Conservation (phyloP, 805 yeast genomes). For the Nakazawaea ishiwadae region DNA sequence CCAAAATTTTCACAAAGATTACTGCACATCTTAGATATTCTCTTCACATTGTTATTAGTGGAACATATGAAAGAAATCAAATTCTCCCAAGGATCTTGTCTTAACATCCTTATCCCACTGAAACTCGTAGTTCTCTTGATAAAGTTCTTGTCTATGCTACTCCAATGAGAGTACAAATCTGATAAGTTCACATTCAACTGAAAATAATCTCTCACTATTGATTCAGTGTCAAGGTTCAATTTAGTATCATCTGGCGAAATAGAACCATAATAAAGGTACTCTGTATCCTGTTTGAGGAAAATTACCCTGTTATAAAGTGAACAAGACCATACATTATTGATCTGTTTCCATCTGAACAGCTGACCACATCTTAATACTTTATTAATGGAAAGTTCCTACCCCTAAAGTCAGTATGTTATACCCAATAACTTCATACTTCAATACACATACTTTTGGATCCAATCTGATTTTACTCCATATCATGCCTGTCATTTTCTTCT, state of each 20-base stretch:
- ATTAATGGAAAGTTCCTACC: slow-evolving; percentile 50
- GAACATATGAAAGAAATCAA: slow-evolving; percentile 88
- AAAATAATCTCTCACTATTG: slow-evolving; percentile 62
- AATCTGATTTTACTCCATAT: slow-evolving; percentile 23
- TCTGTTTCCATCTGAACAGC: slow-evolving; percentile 72
- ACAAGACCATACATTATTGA: slow-evolving; percentile 62
- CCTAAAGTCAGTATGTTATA: slow-evolving; percentile 1
- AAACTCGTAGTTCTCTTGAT: slow-evolving; percentile 31
- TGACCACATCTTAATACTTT: slow-evolving; percentile 81
- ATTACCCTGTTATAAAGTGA: slow-evolving; percentile 56
- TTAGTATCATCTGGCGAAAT: slow-evolving; percentile 21
- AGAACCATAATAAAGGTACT: slow-evolving; percentile 46
- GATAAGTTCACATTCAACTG: slow-evolving; percentile 53
- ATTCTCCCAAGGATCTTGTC: slow-evolving; percentile 98
- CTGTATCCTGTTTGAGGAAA: slow-evolving; percentile 56
- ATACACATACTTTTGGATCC: slow-evolving; percentile 19
- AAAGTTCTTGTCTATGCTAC: slow-evolving; percentile 46
- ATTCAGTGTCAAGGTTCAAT: slow-evolving; percentile 30
- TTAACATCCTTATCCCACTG: slow-evolving; percentile 74
- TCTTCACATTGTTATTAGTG: slow-evolving; percentile 90
- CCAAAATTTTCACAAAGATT: slow-evolving; percentile 72
- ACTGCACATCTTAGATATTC: slow-evolving; percentile 92
- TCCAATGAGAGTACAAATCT: slow-evolving; percentile 60
- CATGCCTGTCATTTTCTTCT: slow-evolving; percentile 15
- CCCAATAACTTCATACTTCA: background rate